A percentile compares a stretch with the other conserved stretches of the same genome.
Evolutionary conservation across 305 asterid genomes (phyloP).

Genomic region (Rubia tinctorum): DNA sequence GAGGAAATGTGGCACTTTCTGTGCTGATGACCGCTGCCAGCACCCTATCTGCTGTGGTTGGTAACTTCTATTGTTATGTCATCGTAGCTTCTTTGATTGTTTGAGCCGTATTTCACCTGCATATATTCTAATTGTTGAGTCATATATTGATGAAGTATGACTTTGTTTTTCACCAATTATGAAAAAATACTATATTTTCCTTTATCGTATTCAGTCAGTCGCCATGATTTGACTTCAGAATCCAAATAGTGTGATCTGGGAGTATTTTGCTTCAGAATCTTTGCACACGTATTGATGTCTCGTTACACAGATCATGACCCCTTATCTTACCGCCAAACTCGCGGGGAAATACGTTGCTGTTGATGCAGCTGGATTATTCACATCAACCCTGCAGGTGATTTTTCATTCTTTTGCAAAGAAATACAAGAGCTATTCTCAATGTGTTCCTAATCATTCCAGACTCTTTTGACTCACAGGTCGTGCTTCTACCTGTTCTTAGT

Average conservation of each 20-base stretch:
- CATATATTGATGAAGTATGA: neutral
- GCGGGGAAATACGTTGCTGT: conserved; percentile 93
- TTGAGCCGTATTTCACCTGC: neutral
- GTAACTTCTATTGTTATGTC: conserved; percentile 29
- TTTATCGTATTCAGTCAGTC: too few species aligned
- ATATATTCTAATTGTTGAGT: neutral
- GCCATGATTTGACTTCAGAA: neutral
- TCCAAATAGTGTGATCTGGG: neutral
- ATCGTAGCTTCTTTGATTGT: neutral
- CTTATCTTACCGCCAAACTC: conserved; percentile 82
- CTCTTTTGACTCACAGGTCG: conserved; percentile 46
- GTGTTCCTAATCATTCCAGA: neutral
- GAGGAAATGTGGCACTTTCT: conserved; percentile 96
- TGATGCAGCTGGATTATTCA: conserved; percentile 76
- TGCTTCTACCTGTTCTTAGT: conserved; percentile 83
- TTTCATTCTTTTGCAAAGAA: neutral
- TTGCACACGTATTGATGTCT: neutral
- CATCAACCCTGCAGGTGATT: conserved; percentile 77
- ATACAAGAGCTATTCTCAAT: neutral
- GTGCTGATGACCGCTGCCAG: conserved; percentile 98
- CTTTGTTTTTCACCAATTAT: neutral
- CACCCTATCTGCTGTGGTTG: conserved; percentile 85
- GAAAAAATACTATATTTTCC: too few species aligned
- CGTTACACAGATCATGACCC: conserved; percentile 85
- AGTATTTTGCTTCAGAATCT: neutral